Evolutionary conservation across 31 red algal genomes (phyloP), one percentile per base, ranked within the genome.

Genomic region (Porphyra umbilicalis): DNA sequence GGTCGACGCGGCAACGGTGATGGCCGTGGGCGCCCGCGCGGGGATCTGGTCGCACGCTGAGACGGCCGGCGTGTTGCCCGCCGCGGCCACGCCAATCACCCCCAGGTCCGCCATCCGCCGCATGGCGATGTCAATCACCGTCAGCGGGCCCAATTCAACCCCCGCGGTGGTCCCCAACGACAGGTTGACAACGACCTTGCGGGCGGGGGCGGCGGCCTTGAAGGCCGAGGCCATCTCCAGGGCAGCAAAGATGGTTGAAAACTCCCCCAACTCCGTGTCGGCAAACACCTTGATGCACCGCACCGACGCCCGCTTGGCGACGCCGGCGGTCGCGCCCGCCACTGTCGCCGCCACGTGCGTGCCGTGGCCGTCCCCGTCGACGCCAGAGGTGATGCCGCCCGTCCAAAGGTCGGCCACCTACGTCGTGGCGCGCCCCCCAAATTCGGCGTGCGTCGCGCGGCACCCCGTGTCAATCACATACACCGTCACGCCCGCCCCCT

Each of bases 381-480:
- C 35, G 57, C 78, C 78, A 82, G n/a, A n/a, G 39, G 79, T 46
- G 33, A 30, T 76, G 78, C 31, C 83, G 83, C 78, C 85, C 79
- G 32, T 83, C 83, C 9, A 90, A 37, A 38, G 85, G 83, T 38
- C 76, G 38, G 20, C 83, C 88, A 79, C 35, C 57, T 11, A 85
- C 36, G 33, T 34, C 83, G 75, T 42, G 7, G 77, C 86, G 13
- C 92, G 86, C 34, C 81, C 87, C 76, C 83, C 80, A 84, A 94
- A 90, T 76, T 94, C 92, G 29, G 83, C 79, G 36, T 94, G 92
- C 30, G 79, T 75, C 30, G 77, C 13, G n/a, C 84, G 82, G 25
- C 89, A 79, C 6, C 92, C 92, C 75, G 92, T 89, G 75, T 94
- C 92, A 14, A 94, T 75, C 38, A 94, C 79, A 39, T 89, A 94